A percentile compares a stretch with the other conserved stretches of the same genome.
These are phyloP conservation scores for Rhododendron molle DNA, from an alignment of 148 eudicot species.

Conservation along the genomic window DNA sequence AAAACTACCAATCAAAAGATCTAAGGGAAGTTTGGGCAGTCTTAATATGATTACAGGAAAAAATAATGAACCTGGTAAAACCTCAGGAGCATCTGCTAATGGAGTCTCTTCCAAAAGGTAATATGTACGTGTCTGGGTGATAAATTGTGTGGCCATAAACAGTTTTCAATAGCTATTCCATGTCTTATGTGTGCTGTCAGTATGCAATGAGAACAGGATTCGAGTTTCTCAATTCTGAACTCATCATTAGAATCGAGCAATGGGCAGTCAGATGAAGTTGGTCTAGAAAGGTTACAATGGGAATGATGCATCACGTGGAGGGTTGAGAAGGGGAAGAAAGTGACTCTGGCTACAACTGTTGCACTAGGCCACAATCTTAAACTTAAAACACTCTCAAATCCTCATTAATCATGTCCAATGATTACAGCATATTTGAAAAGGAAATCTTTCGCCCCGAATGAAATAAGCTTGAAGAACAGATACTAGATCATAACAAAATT, in stretches of 20 bases:
- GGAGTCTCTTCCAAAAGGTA: constrained; percentile 90
- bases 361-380: not conserved
- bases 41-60: constrained; percentile 92
- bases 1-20: constrained; percentile 91
- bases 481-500: not conserved
- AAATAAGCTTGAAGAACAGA: not conserved
- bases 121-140: not conserved
- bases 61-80: constrained; percentile 61
- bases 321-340: not conserved
- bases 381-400: not conserved
- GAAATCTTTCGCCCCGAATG: not conserved
- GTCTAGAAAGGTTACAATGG: not conserved
- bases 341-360: not conserved
- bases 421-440: not conserved
- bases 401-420: not conserved
- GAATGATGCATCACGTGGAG: not conserved
- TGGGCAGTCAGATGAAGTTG: not conserved
- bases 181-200: not conserved
- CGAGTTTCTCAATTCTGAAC: not conserved
- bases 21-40: constrained; percentile 92
- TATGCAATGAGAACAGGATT: not conserved
- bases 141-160: not conserved
- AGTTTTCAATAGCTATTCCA: not conserved
- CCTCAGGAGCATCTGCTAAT: constrained; percentile 57
- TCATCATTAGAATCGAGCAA: not conserved